Evolutionary conservation across 495 filamentous ascomycete species (phyloP), one percentile per base, ranked within the genome.

Genomic region (Umbilicaria muhlenbergii): DNA sequence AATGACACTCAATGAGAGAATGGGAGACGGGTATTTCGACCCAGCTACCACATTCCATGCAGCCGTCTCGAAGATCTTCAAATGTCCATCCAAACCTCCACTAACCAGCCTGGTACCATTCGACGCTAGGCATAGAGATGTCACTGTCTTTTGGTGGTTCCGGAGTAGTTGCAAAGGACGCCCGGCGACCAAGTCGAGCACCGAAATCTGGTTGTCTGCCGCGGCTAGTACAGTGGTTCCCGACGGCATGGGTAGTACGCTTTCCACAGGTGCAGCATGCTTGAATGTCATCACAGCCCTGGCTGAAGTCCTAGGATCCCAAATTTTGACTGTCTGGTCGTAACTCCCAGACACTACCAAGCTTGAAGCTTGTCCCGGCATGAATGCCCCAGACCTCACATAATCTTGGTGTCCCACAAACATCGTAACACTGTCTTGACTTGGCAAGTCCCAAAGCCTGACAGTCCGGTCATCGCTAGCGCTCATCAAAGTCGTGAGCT

Each of bases 141-240:
- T 96, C 28, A 99, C 86, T 0, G 91, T 94, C 74, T 95, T 96
- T 62, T 99, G 91, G 59, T 99, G 92, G 55, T 87, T 94, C 43
- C 81, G 77, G 36, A 99, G 79, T 45, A 92, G 64, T 32, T 86
- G 80, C 36, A 89, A 59, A 2, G 86, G 86, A 54, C 83, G 87
- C 21, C 83, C 92, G 38, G 87, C 92, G 15, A 96, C 78, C 16
- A 99, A 72, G 60, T 99, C 89, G 50, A 96, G 71, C n/a, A 99
- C 85, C 5, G 80, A 80, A 51, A 99, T 86, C 56, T 86, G 77
- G 59, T 83, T 92, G 36, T 84, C 89, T 18, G 85, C 73, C 2
- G 87, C 75, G 33, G 86, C 86, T 2, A 94, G 72, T 33, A 96
- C 64, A 3, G 86, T 87, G 13, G 88, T 94, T 19, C 83, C 85